Evolutionary conservation across 2,329 filamentous ascomycete species (phyloP).

Genomic region (Dactylellina drechsleri): DNA sequence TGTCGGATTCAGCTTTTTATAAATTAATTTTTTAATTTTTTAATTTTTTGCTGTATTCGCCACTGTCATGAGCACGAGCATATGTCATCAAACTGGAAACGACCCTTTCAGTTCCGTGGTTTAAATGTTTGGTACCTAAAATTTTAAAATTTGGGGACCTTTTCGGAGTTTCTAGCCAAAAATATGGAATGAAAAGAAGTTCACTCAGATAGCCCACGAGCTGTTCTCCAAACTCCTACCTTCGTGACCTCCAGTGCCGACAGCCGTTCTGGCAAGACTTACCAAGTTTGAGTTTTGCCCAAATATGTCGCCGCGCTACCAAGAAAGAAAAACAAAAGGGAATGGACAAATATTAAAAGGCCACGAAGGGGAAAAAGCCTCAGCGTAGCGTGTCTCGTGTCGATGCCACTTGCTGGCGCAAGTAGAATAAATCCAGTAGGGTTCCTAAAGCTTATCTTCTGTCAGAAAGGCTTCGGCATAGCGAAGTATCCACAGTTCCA

Average conservation of each 20-base stretch:
- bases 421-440: slow-evolving; percentile 16
- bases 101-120: not conserved
- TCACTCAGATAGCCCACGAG: too few species aligned
- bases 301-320: slow-evolving; percentile 32
- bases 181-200: too few species aligned
- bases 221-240: too few species aligned
- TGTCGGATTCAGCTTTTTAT: not conserved
- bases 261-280: slow-evolving; percentile 49
- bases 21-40: too few species aligned
- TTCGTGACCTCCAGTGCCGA: slow-evolving; percentile 42
- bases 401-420: slow-evolving; percentile 27
- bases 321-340: not conserved
- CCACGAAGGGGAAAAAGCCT: slow-evolving; percentile 30
- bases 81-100: too few species aligned
- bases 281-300: slow-evolving; percentile 9
- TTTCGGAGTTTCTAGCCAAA: too few species aligned
- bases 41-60: too few species aligned
- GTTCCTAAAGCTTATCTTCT: slow-evolving; percentile 50
- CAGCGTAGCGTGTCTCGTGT: slow-evolving; percentile 14
- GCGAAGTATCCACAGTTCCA: slow-evolving; percentile 29
- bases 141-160: not conserved
- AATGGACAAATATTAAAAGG: too few species aligned
- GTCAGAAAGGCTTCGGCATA: slow-evolving; percentile 52
- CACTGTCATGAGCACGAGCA: too few species aligned
- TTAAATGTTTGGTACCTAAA: not conserved